Conservation (phyloP, 169 alveolate species). For the Eimeria acervulina region DNA sequence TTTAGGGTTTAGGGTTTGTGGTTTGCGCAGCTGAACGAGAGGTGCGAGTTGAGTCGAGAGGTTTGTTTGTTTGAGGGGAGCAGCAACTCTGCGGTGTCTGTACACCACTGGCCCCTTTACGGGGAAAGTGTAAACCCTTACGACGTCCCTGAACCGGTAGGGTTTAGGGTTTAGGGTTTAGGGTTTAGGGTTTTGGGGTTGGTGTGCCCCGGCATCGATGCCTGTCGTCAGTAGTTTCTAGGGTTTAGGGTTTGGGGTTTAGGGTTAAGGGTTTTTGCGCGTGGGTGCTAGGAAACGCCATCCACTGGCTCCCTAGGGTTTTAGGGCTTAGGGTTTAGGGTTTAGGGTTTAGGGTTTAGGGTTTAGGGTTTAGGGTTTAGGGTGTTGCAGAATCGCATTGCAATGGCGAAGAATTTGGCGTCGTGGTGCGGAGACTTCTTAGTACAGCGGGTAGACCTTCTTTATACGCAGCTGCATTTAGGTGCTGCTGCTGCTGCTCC, state of each 20-base stretch:
- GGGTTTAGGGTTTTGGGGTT: no score
- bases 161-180: no score
- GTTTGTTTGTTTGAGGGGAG: background rate
- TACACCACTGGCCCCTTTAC: conserved; percentile 56
- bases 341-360: no score
- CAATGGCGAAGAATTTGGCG: conserved; percentile 36
- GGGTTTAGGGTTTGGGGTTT: no score
- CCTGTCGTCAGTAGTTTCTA: no score
- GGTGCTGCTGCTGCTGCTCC: no score
- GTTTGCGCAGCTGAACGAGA: conserved; percentile 1
- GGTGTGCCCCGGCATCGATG: no score
- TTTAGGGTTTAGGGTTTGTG: background rate
- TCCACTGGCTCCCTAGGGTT: no score
- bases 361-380: no score
- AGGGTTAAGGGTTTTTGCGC: no score
- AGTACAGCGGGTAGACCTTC: conserved; percentile 19
- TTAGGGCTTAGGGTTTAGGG: no score
- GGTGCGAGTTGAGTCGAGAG: background rate
- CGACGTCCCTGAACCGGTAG: background rate
- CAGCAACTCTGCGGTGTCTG: background rate
- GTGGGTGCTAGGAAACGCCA: no score
- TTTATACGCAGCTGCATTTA: background rate
- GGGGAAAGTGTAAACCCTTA: conserved; percentile 57
- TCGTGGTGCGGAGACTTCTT: conserved; percentile 49
- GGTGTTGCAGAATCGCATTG: conserved; percentile 2